A percentile compares a stretch with the other conserved stretches of the same genome.
Conservation (phyloP, 169 alveolate genomes). For the Babesia microti region DNA sequence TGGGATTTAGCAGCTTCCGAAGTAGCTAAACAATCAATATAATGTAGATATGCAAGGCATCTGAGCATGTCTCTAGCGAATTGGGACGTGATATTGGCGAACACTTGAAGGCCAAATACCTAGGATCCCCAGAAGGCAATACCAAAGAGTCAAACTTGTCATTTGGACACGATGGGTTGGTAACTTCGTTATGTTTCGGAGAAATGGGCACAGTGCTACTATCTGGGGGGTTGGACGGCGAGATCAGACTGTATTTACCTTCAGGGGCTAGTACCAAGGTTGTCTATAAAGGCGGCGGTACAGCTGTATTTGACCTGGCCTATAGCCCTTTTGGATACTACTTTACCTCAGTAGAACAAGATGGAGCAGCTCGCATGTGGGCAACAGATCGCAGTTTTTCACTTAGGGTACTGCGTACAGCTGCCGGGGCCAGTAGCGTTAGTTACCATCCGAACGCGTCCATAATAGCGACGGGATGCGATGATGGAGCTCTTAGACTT, state of each 20-base stretch:
- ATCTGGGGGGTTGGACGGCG: slow-evolving; percentile 39
- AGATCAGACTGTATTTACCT: slow-evolving; percentile 9
- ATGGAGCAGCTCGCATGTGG: slow-evolving; percentile 42
- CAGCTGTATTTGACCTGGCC: slow-evolving; percentile 17
- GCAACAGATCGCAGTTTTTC: slow-evolving; percentile 47
- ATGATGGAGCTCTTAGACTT: slow-evolving; percentile 22
- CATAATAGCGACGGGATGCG: slow-evolving; percentile 16
- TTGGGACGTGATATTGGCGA: slow-evolving; percentile 33
- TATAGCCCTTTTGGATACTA: slow-evolving; percentile 37
- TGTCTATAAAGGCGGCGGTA: slow-evolving; percentile 25
- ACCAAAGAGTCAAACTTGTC: no score
- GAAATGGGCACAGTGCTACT: slow-evolving; percentile 35
- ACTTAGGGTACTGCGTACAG: slow-evolving; percentile 23
- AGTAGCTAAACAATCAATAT: slow-evolving; percentile 3
- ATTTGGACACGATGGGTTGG: slow-evolving; percentile 39
- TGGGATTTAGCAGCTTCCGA: slow-evolving; percentile 38
- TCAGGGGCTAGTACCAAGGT: slow-evolving; percentile 11
- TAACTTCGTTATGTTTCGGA: slow-evolving; percentile 24
- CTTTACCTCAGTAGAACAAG: slow-evolving; percentile 31
- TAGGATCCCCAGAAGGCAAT: no score
- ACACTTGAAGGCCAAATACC: no score
- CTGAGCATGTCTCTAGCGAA: slow-evolving; percentile 31
- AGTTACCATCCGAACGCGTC: slow-evolving; percentile 45
- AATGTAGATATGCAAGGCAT: slow-evolving; percentile 22
- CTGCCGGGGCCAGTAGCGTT: slow-evolving; percentile 8